phyloP scores from a whole-genome alignment of 2,329 filamentous ascomycete genomes.

The Calonectria henricotiae region DNA sequence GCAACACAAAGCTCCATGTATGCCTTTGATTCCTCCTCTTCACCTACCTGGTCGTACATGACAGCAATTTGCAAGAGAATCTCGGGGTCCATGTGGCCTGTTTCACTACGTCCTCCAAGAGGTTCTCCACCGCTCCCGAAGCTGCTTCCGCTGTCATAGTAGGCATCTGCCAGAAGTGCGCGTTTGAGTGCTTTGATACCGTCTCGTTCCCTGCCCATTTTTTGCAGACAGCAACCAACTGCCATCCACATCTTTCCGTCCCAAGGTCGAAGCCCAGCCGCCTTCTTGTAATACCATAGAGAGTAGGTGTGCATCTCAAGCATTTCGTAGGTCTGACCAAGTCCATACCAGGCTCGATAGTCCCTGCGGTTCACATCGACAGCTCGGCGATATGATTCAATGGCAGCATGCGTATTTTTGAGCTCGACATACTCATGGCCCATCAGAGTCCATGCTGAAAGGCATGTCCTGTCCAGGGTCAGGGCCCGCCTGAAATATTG shows the following conservation, averaged over 20 bases:
- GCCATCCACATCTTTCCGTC: constrained; percentile 99
- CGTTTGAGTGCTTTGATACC: constrained; percentile 97
- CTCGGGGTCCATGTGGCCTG: constrained; percentile 85
- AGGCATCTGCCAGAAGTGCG: constrained; percentile 89
- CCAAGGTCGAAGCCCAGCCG: constrained; percentile 92
- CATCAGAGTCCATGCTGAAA: constrained; percentile 98
- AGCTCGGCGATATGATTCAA: constrained; percentile 95
- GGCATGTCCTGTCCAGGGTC: constrained; percentile 89
- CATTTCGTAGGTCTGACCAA: constrained; percentile 97
- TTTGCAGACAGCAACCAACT: constrained; percentile 91
- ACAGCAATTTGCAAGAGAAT: constrained; percentile 90
- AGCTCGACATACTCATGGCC: constrained; percentile 98
- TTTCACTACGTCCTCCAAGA: constrained; percentile 67
- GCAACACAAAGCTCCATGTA: constrained; percentile 98
- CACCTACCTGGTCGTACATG: constrained; percentile 87
- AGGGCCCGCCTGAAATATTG: constrained; percentile 97
- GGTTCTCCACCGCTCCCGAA: constrained; percentile 66
- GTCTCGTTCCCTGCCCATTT: constrained; percentile 89
- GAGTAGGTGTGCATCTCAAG: constrained; percentile 98
- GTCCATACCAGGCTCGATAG: constrained; percentile 97
- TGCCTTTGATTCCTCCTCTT: constrained; percentile 85
- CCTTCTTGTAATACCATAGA: constrained; percentile 97
- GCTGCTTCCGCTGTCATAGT: constrained; percentile 79
- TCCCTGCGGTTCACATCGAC: constrained; percentile 97
- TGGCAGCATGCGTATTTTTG: constrained; percentile 98